These are phyloP conservation scores for Rhododendron molle DNA, from an alignment of 148 eudicot genomes.

Conservation along the genomic window DNA sequence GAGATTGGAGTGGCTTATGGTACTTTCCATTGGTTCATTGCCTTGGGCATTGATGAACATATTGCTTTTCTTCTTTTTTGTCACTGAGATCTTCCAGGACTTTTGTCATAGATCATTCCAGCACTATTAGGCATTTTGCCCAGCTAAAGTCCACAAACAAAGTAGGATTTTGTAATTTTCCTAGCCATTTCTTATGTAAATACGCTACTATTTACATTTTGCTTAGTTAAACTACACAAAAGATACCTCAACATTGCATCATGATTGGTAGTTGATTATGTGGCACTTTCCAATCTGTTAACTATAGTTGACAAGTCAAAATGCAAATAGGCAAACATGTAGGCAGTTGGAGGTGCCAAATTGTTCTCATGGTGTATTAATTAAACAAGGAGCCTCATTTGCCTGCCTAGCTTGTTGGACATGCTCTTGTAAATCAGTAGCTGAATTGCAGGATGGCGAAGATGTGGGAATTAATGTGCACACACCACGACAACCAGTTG, in stretches of 20 bases:
- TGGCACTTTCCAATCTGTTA: neutral
- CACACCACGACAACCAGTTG: constrained; percentile 62
- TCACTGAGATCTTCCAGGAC: neutral
- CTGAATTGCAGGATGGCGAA: constrained; percentile 60
- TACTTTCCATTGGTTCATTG: neutral
- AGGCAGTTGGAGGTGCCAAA: neutral
- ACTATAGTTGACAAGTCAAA: neutral
- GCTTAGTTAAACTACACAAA: neutral
- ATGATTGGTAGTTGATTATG: neutral
- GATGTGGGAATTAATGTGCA: constrained; percentile 75
- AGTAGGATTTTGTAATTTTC: neutral
- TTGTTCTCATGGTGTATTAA: neutral
- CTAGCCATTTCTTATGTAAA: neutral
- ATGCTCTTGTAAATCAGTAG: neutral
- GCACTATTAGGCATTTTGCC: neutral
- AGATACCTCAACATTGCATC: neutral
- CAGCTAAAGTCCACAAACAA: neutral
- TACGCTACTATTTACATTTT: neutral
- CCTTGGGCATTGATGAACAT: neutral
- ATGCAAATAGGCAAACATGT: neutral
- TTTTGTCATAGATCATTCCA: neutral
- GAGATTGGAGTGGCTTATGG: neutral
- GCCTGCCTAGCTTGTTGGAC: neutral
- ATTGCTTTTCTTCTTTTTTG: neutral
- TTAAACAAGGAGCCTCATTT: neutral